Conservation (phyloP, 768 basidiomycete genomes). For the Termitomyces sp. region DNA sequence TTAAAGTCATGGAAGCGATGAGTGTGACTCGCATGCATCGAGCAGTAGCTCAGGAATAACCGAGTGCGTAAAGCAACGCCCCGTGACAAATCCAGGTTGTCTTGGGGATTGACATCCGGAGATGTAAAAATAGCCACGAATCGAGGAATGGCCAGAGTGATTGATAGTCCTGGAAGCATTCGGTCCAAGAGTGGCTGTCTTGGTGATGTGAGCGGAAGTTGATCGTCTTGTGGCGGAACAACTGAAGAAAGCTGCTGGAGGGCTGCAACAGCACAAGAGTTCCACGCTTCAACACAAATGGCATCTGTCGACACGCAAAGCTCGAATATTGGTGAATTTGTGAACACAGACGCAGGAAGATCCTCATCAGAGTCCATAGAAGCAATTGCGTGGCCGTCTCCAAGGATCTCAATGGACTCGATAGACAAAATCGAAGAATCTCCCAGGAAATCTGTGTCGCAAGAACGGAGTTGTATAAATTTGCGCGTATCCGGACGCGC, state of each 20-base stretch:
- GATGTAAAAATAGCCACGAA: slow-evolving; percentile 68
- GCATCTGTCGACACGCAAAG: slow-evolving; percentile 49
- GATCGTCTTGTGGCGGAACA: slow-evolving; percentile 20
- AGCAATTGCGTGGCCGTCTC: slow-evolving; percentile 42
- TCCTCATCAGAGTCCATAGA: slow-evolving; percentile 43
- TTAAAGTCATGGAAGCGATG: slow-evolving; percentile 30
- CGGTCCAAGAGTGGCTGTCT: slow-evolving; percentile 27
- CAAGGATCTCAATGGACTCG: slow-evolving; percentile 48
- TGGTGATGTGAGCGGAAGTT: slow-evolving; percentile 3
- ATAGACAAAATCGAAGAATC: slow-evolving; percentile 53
- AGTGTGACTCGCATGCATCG: slow-evolving; percentile 35
- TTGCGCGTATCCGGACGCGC: slow-evolving; percentile 19
- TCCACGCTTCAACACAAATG: slow-evolving; percentile 65
- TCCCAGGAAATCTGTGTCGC: slow-evolving; percentile 33
- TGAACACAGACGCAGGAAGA: slow-evolving; percentile 34
- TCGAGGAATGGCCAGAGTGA: slow-evolving; percentile 54
- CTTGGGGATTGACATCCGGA: slow-evolving; percentile 75
- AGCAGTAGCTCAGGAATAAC: slow-evolving; percentile 51
- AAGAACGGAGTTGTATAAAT: slow-evolving; percentile 23
- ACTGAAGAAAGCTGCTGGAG: slow-evolving; percentile 46
- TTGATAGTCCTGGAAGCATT: slow-evolving; percentile 51
- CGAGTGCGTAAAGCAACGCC: slow-evolving; percentile 61
- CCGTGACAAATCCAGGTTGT: slow-evolving; percentile 58
- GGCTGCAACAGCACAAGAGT: slow-evolving; percentile 48
- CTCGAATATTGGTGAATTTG: slow-evolving; percentile 38